Percentiles rank a stretch among this genome's conserved stretches.
These are phyloP conservation scores for Pleurotus tuber-regium DNA, from an alignment of 768 basidiomycete species.

Conservation along the genomic window DNA sequence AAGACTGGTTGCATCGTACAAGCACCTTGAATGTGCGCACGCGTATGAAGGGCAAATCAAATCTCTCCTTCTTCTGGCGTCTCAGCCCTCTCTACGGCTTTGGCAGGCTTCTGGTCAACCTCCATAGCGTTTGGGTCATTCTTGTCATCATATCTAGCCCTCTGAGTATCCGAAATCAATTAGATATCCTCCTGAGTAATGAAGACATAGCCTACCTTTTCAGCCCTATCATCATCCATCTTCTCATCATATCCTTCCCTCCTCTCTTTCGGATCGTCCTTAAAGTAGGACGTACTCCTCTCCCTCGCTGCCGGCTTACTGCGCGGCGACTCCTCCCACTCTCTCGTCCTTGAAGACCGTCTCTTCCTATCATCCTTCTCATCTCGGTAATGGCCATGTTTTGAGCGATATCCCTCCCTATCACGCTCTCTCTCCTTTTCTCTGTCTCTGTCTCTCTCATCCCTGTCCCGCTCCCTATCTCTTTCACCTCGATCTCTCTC, in stretches of 20 bases:
- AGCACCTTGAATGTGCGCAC: too few species aligned
- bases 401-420: conserved; percentile 39
- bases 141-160: conserved; percentile 51
- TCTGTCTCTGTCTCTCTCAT: conserved; percentile 38
- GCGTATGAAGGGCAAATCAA: too few species aligned
- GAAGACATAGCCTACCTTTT: conserved; percentile 53
- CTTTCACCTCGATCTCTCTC: conserved; percentile 35
- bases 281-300: conserved; percentile 31
- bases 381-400: conserved; percentile 46
- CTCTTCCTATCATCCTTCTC: conserved; percentile 53
- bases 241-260: conserved; percentile 49
- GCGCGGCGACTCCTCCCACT: conserved; percentile 46
- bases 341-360: conserved; percentile 32
- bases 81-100: conserved; percentile 53
- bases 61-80: conserved; percentile 91
- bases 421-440: conserved; percentile 32
- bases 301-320: conserved; percentile 30
- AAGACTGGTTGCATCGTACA: too few species aligned
- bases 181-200: background rate
- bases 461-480: conserved; percentile 39
- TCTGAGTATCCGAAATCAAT: conserved; percentile 32
- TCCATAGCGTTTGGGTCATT: conserved; percentile 31
- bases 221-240: conserved; percentile 52
- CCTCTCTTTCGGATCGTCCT: conserved; percentile 53
- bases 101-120: conserved; percentile 37